Percentiles rank a stretch among this genome's conserved stretches.
These are phyloP conservation scores for Thelonectria blattea DNA, from an alignment of 2,329 filamentous ascomycete genomes.

Conservation along the genomic window DNA sequence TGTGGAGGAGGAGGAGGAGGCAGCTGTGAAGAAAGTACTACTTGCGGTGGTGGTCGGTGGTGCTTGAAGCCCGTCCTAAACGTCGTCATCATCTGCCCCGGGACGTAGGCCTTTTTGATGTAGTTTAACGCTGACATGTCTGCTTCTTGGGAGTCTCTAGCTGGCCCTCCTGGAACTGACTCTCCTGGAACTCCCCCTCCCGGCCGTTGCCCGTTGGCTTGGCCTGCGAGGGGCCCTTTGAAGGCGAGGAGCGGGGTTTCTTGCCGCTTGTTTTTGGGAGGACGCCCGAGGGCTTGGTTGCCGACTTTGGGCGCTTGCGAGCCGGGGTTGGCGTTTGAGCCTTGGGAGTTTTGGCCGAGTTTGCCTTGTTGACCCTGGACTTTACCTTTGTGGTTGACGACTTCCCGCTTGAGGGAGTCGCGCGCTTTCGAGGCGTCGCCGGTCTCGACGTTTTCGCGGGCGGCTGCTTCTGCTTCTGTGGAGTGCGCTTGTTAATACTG, in stretches of 20 bases:
- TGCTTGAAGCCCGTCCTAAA: too few species aligned
- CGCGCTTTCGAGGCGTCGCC: conserved; percentile 24
- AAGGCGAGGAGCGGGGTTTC: not conserved
- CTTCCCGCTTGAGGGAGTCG: conserved; percentile 23
- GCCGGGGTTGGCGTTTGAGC: conserved; percentile 1
- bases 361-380: conserved; percentile 36
- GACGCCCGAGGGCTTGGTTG: not conserved
- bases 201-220: not conserved
- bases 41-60: not conserved
- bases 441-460: conserved; percentile 32
- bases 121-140: conserved; percentile 14
- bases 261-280: conserved; percentile 13
- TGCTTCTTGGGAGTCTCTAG: not conserved
- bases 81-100: not conserved
- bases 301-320: conserved; percentile 20
- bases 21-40: too few species aligned
- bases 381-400: conserved; percentile 3
- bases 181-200: too few species aligned
- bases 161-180: not conserved
- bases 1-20: not conserved
- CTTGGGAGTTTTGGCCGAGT: conserved; percentile 25
- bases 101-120: conserved; percentile 25
- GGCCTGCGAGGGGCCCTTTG: conserved; percentile 4
- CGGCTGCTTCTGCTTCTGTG: conserved; percentile 44
- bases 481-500: conserved; percentile 42